Base-by-base conservation (phyloP, 176 grass and related monocot species). In the Carex parvula region DNA sequence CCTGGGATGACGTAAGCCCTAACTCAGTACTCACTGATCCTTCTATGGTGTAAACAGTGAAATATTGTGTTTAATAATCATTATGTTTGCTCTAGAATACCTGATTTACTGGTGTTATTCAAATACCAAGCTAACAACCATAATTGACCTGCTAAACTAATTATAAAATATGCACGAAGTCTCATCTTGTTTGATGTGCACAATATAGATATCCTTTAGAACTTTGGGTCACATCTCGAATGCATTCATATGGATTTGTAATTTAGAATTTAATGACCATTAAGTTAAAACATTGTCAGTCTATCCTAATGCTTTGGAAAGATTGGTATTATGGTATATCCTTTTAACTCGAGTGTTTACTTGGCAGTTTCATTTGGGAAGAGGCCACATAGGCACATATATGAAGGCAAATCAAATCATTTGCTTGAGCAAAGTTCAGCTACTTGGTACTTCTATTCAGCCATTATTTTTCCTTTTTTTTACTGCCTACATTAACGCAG, bases 331-430 rank as follows among this genome's bases (percentile, higher is more conserved):
- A 29, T 29, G 29, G 29, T 17, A 60, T 37, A 39, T 39, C 37
- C 54, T 60, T 5, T 84, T 79, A 32, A 77, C 18, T 70, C 5
- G 70, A 7, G 81, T 83, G 67, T 86, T 88, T 52, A 64, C 79
- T 89, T 82, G 79, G 42, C 70, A 98, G 95, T 98, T 93, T 90
- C 95, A 98, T 88, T 59, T 98, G 83, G 95, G 95, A 84, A 91
- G 95, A 88, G 95, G 95, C 67, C 95, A 98, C 84, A 83, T 98
- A 79, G 92, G 91, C 84, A 82, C 92, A 85, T 91, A 89, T 64
- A 93, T 98, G 95, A 94, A 91, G 79, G 83, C 92, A 75, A 92
- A 93, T 59, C 79, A 94, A 63, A 94, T 62, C 86, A 77, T 91
- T 90, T 98, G 48, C 78, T 98, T 84, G 89, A 94, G 48, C 92